These are phyloP conservation scores for Aspergillus panamensis DNA, from an alignment of 495 filamentous ascomycete genomes.

Conservation along the genomic window DNA sequence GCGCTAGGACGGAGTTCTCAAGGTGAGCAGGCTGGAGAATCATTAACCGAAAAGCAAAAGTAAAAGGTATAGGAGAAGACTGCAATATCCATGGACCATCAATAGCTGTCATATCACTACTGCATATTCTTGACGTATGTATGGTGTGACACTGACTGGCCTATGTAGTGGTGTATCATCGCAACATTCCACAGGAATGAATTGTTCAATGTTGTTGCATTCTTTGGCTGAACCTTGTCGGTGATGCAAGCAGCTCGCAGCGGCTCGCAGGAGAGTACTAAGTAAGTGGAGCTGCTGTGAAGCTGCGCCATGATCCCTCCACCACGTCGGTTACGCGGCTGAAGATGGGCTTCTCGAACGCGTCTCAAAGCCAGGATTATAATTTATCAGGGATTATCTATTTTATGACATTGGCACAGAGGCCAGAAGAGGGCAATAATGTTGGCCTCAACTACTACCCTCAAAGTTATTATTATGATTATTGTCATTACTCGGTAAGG, in stretches of 20 bases:
- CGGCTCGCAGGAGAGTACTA: not conserved
- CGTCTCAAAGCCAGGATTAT: conserved; percentile 13
- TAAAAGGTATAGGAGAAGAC: not conserved
- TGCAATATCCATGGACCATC: not conserved
- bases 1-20: too few species aligned
- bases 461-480: too few species aligned
- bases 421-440: not conserved
- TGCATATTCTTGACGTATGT: not conserved
- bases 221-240: not conserved
- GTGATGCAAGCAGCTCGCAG: conserved; percentile 9
- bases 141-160: not conserved
- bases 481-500: too few species aligned
- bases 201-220: not conserved
- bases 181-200: not conserved
- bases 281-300: conserved; percentile 10
- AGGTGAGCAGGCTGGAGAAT: too few species aligned
- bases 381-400: too few species aligned
- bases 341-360: conserved; percentile 19
- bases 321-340: conserved; percentile 11
- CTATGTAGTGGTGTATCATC: not conserved
- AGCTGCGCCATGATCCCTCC: not conserved
- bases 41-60: not conserved
- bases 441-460: not conserved
- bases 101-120: not conserved
- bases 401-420: not conserved